Base-by-base conservation (phyloP, 1,139 yeast species). In the Candida freyschussii region DNA sequence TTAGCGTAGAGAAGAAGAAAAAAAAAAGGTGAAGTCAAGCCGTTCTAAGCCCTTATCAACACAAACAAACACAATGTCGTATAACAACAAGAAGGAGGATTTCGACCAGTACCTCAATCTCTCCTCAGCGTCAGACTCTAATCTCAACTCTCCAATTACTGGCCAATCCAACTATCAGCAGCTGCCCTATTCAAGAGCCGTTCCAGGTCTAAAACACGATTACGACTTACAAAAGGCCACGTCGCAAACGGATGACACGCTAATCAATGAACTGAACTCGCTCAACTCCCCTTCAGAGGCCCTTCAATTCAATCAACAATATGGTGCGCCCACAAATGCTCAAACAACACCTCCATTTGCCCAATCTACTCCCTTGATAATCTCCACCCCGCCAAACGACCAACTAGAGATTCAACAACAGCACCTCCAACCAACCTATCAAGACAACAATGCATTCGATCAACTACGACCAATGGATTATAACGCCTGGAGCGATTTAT, bases 171-270 rank as follows among this genome's bases (percentile, higher is more conserved):
- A 7, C 13, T 11, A 24, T 12, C 27, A 12, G 6, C 27, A 27
- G 14, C 30, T 15, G 13, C 18, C 18, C 9, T n/a, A 18, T 8
- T 26, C 36, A 12, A 37, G 44, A 15, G 38, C 40, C 3, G 47
- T 41, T 2, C 45, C 46, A 4, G 46, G 45, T 1, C 27, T 42
- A 22, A 44, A 44, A 21, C 17, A 33, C 1, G 40, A 33, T 25
- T 42, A 42, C 26, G 24, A 44, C 24, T 26, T 44, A 19, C 29
- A 35, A 18, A 44, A 30, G 26, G 44, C 45, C 2, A 31, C 33
- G n/a, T 36, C 44, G 7, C 30, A 33, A 17, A 36, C 45, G 4
- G 43, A 37, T 7, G 23, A 36, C 13, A 21, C 29, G 4, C 8
- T 25, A 12, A 32, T 33, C 4, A 15, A 24, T 9, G 17, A 14